Conservation (phyloP, 441 rosid genomes). For the Metrosideros polymorpha region DNA sequence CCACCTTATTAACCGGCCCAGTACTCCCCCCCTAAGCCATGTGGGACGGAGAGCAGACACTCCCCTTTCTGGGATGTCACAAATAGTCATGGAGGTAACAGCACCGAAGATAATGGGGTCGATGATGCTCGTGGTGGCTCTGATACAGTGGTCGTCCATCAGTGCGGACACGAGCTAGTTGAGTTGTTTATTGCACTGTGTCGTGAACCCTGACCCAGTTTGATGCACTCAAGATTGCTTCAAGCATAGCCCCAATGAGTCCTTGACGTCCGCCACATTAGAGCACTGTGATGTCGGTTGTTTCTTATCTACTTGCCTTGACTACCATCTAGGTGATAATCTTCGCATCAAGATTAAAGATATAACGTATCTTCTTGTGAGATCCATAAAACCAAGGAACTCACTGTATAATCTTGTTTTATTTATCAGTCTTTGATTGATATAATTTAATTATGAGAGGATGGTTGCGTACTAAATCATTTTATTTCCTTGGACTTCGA, state of each 20-base stretch:
- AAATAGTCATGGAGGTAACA: not conserved
- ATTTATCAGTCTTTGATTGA: not conserved
- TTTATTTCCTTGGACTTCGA: not conserved
- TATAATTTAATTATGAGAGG: not conserved
- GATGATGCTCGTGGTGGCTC: not conserved
- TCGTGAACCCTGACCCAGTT: not conserved
- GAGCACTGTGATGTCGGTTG: not conserved
- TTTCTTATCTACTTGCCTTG: not conserved
- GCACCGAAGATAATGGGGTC: not conserved
- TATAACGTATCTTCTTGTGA: too few relatives aligned
- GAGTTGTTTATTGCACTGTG: rapidly evolving
- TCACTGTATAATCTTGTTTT: too few relatives aligned
- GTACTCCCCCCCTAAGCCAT: too few relatives aligned
- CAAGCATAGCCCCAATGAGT: not conserved
- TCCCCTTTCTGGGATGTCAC: too few relatives aligned
- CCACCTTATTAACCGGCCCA: too few relatives aligned
- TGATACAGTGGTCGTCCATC: not conserved
- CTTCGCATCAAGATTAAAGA: too few relatives aligned
- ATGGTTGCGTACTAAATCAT: not conserved
- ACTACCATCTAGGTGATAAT: too few relatives aligned
- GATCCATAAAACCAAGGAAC: too few relatives aligned
- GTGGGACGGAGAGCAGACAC: too few relatives aligned
- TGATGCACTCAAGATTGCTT: not conserved
- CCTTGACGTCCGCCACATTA: not conserved
- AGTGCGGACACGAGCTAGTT: not conserved